Evolutionary conservation across 1,284 basidiomycete genomes (phyloP), one percentile per base, ranked within the genome.

Genomic region (Sanguinoderma infundibulare): DNA sequence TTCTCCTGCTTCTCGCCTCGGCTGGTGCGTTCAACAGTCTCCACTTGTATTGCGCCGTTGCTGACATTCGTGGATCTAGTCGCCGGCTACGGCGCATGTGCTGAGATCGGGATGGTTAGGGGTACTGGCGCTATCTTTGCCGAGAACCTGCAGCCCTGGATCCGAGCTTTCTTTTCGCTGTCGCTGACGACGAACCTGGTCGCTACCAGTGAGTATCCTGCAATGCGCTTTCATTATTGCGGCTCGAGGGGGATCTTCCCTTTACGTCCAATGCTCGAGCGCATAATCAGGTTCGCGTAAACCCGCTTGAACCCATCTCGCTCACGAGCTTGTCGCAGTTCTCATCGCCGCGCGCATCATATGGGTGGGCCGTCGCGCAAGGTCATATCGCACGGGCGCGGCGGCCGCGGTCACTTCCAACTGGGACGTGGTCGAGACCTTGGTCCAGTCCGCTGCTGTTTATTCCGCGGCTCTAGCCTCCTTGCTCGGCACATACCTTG

Each of bases 321-420:
- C 24, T 42, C 4, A 42, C 20, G 14, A 14, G 10, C 5, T 5
- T 24, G 28, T 17, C 9, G 22, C 49, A 67, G 65, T 67, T 22
- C 65, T 67, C 46, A 67, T 67, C 28, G 60, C 65, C 26, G 65
- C 49, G 20, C 62, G 62, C 12, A 64, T 67, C 53, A 58, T 67
- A 39, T 64, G 59, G 60, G 49, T 53, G 46, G 64, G 64, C 47
- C 65, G 57, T 10, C 57, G 61, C 5, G 60, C 62, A 39, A 59
- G 57, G 40, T n/a, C 46, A 3, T 60, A 52, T 40, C 57, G 60
- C 53, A 39, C 15, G 12, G 22, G 20, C 20, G 6, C 40, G 22
- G 47, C 15, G 12, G 22, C 40, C 20, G 6, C 40, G 22, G 47
- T 26, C 1, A 36, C 17, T 4, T 56, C 47, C 26, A 56, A 42